Evolutionary conservation across 163 green algal species (phyloP).

Genomic region (Chloroidium sp.): DNA sequence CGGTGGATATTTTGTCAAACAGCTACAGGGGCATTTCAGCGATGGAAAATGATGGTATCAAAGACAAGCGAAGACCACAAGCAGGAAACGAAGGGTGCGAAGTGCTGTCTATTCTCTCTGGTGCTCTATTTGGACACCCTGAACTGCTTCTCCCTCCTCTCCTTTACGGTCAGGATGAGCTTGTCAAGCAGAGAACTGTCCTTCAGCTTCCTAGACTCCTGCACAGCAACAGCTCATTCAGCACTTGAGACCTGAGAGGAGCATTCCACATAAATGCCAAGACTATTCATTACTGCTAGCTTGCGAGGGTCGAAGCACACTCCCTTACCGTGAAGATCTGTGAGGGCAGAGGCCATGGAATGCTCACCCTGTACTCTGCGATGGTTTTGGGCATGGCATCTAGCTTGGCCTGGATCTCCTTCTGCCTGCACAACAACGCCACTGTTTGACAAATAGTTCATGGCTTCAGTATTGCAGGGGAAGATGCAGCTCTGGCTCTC

Average conservation of each 20-base stretch:
- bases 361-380: slow-evolving; percentile 30
- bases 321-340: too few relatives aligned
- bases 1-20: too few relatives aligned
- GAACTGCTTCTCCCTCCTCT: slow-evolving; percentile 34
- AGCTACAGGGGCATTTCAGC: too few relatives aligned
- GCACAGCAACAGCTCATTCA: background rate
- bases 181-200: slow-evolving; percentile 29
- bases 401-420: slow-evolving; percentile 33
- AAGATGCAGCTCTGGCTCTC: background rate
- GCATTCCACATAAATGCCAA: too few relatives aligned
- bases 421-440: slow-evolving; percentile 9
- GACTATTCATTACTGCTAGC: too few relatives aligned
- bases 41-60: too few relatives aligned
- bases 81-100: too few relatives aligned
- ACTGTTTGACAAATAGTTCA: background rate
- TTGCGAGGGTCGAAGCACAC: background rate
- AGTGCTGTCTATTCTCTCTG: too few relatives aligned
- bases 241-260: too few relatives aligned
- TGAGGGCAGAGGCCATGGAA: background rate
- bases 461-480: background rate
- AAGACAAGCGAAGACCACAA: too few relatives aligned
- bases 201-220: slow-evolving; percentile 26
- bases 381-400: slow-evolving; percentile 31
- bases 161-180: slow-evolving; percentile 31
- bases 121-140: background rate